phyloP scores from a whole-genome alignment of 306 rosid genomes.

The Pyrus bretschneideri region DNA sequence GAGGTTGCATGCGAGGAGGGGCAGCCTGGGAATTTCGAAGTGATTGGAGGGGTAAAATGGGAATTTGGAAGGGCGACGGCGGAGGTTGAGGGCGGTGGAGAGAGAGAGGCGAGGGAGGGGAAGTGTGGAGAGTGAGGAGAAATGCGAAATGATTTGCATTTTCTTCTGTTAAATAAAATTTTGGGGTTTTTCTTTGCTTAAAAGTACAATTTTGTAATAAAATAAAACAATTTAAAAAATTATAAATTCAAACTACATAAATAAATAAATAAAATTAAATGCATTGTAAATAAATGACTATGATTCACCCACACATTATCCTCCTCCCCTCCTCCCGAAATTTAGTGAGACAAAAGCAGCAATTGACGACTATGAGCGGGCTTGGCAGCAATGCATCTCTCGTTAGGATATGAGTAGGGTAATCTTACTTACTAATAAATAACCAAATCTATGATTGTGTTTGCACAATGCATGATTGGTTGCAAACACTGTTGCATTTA shows the following conservation, averaged over 20 bases:
- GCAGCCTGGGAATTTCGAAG: not conserved
- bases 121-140: slow-evolving; percentile 24
- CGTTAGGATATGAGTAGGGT: too few relatives aligned
- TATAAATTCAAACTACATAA: not conserved
- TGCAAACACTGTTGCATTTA: too few relatives aligned
- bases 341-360: too few relatives aligned
- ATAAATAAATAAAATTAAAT: not conserved
- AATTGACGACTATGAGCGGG: too few relatives aligned
- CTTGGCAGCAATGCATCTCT: too few relatives aligned
- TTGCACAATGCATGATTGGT: too few relatives aligned
- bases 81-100: slow-evolving; percentile 20
- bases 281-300: not conserved
- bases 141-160: slow-evolving; percentile 33
- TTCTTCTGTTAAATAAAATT: not conserved
- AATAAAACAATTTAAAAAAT: too few relatives aligned
- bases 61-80: slow-evolving; percentile 27
- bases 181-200: not conserved
- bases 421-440: too few relatives aligned
- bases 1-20: slow-evolving; percentile 26
- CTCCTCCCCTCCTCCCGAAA: too few relatives aligned
- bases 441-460: too few relatives aligned
- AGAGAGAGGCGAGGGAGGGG: slow-evolving; percentile 13
- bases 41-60: slow-evolving; percentile 20
- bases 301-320: too few relatives aligned
- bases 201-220: not conserved